Evolutionary conservation across 106 monocot genomes (phyloP).

Genomic region (Dendrobium chrysotoxum): DNA sequence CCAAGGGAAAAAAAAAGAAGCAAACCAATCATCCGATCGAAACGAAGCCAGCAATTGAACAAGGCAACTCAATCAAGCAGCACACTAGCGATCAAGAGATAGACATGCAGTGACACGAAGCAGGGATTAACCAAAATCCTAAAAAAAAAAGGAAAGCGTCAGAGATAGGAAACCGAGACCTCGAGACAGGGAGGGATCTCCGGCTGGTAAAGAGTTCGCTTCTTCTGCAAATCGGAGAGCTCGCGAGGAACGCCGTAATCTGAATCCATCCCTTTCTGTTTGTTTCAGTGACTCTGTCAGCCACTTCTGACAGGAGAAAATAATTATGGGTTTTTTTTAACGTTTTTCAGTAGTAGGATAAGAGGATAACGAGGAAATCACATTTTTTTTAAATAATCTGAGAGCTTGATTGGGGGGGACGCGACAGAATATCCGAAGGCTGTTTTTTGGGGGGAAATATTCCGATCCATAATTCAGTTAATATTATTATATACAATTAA

Average conservation of each 20-base stretch:
- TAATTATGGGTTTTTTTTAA: too few relatives aligned
- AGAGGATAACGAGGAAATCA: too few relatives aligned
- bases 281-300: too few relatives aligned
- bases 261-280: slow-evolving; percentile 33
- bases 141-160: not conserved
- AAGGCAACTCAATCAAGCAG: not conserved
- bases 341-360: too few relatives aligned
- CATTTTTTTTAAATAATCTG: too few relatives aligned
- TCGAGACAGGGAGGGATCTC: slow-evolving; percentile 68
- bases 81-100: not conserved
- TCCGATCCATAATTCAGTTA: too few relatives aligned
- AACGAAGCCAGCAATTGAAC: not conserved
- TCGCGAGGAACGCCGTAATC: slow-evolving; percentile 55
- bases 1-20: not conserved
- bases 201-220: slow-evolving; percentile 48
- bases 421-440: too few relatives aligned
- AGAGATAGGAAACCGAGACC: slow-evolving; percentile 14
- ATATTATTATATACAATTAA: too few relatives aligned
- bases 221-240: slow-evolving; percentile 50
- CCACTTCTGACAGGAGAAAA: too few relatives aligned
- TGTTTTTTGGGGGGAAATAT: too few relatives aligned
- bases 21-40: not conserved
- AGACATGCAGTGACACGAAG: not conserved
- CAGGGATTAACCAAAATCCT: not conserved
- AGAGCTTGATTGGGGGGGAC: too few relatives aligned